phyloP scores from a whole-genome alignment of 441 rosid genomes.

The Breynia disticha region DNA sequence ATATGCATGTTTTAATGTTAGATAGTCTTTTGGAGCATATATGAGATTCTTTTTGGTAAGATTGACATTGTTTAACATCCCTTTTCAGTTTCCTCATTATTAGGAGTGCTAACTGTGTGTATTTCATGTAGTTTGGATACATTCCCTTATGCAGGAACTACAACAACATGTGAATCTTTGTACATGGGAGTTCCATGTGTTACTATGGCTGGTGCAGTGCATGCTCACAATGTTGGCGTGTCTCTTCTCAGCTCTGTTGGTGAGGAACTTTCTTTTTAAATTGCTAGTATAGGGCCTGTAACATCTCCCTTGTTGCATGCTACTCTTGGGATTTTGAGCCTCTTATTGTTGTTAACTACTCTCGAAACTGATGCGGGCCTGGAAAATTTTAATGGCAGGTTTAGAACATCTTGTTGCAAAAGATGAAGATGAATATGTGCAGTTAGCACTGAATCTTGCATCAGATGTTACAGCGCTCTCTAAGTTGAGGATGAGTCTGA shows the following conservation, averaged over 20 bases:
- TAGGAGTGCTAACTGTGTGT: background rate
- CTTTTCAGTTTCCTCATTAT: background rate
- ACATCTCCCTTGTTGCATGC: too few relatives aligned
- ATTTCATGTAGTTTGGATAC: conserved; percentile 72
- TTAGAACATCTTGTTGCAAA: conserved; percentile 65
- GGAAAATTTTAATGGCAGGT: conserved; percentile 32
- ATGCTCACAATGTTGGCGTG: conserved; percentile 98
- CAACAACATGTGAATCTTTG: conserved; percentile 94
- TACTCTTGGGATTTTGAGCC: too few relatives aligned
- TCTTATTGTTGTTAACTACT: background rate
- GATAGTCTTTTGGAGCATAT: too few relatives aligned
- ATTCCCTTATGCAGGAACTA: conserved; percentile 98
- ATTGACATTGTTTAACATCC: too few relatives aligned
- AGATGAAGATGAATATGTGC: conserved; percentile 81
- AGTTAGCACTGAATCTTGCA: conserved; percentile 68
- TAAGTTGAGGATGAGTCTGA: conserved; percentile 64
- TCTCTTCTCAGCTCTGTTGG: conserved; percentile 87
- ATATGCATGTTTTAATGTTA: too few relatives aligned
- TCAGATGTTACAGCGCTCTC: conserved; percentile 68
- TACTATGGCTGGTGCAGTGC: conserved; percentile 94
- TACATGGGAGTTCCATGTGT: conserved; percentile 99
- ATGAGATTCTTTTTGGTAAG: too few relatives aligned
- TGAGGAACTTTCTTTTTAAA: conserved; percentile 26
- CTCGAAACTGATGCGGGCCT: background rate
- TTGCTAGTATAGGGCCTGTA: background rate